Percentiles rank a stretch among this genome's conserved stretches.
These are phyloP conservation scores for Stephanodiscus triporus DNA, from an alignment of 108 stramenopile species.

Conservation along the genomic window DNA sequence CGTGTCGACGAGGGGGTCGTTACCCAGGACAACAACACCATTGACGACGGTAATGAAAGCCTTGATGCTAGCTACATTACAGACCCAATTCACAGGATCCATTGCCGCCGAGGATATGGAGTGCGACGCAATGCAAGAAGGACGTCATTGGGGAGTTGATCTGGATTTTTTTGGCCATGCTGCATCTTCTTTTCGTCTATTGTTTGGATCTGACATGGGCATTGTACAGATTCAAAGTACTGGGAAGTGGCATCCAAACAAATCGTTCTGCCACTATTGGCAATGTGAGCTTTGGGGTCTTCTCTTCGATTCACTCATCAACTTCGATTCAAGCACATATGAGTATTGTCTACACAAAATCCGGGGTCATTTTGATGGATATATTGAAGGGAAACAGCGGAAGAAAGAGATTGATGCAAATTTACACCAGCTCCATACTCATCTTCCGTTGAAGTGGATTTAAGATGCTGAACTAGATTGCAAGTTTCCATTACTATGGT, in stretches of 20 bases:
- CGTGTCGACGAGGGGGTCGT: too few species aligned
- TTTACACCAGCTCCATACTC: constrained; percentile 25
- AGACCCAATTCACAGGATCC: constrained; percentile 56
- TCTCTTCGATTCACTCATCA: constrained; percentile 70
- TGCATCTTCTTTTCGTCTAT: constrained; percentile 63
- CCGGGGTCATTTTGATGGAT: constrained; percentile 28
- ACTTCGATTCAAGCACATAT: constrained; percentile 45
- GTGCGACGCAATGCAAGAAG: constrained; percentile 71
- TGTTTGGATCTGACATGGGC: constrained; percentile 73
- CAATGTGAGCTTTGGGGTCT: constrained; percentile 66
- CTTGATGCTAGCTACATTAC: constrained; percentile 66
- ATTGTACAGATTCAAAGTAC: constrained; percentile 45
- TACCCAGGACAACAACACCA: too few species aligned
- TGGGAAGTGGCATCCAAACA: constrained; percentile 53
- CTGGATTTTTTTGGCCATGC: constrained; percentile 76
- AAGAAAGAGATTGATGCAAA: constrained; percentile 22
- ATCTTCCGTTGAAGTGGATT: constrained; percentile 39
- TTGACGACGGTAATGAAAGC: too few species aligned
- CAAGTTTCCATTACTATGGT: too few species aligned
- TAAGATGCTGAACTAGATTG: background rate
- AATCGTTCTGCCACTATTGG: constrained; percentile 70
- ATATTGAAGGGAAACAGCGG: constrained; percentile 33
- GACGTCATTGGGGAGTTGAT: constrained; percentile 77
- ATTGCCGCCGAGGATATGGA: constrained; percentile 67
- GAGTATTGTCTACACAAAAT: constrained; percentile 29